Conservation (phyloP, 1,139 yeast species). For the Yamadazyma mexicana region DNA sequence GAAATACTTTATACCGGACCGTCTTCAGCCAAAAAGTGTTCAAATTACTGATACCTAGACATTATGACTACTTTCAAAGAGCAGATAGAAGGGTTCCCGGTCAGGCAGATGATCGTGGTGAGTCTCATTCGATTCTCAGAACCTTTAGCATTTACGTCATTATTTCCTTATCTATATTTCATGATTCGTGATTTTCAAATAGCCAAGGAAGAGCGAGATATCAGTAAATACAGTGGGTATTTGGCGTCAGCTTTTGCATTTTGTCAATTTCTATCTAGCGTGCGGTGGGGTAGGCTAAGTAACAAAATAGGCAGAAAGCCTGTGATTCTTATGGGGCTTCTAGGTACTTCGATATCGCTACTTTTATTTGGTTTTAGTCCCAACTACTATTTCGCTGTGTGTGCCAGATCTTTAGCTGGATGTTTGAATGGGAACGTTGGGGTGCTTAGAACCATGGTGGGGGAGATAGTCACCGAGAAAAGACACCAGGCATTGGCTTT, state of each 20-base stretch:
- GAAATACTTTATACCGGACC: not conserved
- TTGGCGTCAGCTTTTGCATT: conserved; percentile 56
- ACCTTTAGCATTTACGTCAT: conserved; percentile 61
- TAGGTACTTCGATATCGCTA: conserved; percentile 50
- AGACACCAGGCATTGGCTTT: conserved; percentile 62
- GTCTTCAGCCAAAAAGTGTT: too few relatives aligned
- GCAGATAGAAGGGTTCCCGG: conserved; percentile 43
- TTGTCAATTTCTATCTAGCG: conserved; percentile 53
- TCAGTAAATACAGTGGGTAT: conserved; percentile 58
- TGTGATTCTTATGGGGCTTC: conserved; percentile 48
- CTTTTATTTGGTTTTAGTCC: conserved; percentile 52
- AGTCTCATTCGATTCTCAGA: conserved; percentile 54
- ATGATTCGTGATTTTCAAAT: conserved; percentile 59
- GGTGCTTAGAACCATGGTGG: conserved; percentile 57
- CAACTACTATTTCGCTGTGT: conserved; percentile 49
- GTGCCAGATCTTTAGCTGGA: conserved; percentile 54
- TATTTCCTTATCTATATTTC: conserved; percentile 63
- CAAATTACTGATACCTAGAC: too few relatives aligned
- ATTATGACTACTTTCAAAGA: conserved; percentile 7
- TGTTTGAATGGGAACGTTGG: conserved; percentile 61
- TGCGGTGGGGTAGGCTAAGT: conserved; percentile 58
- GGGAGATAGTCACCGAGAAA: conserved; percentile 56
- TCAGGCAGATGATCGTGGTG: conserved; percentile 46
- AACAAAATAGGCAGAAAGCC: conserved; percentile 59
- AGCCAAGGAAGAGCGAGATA: conserved; percentile 50